Conservation (phyloP, 1,284 basidiomycete genomes). For the Moniliophthora roreri region DNA sequence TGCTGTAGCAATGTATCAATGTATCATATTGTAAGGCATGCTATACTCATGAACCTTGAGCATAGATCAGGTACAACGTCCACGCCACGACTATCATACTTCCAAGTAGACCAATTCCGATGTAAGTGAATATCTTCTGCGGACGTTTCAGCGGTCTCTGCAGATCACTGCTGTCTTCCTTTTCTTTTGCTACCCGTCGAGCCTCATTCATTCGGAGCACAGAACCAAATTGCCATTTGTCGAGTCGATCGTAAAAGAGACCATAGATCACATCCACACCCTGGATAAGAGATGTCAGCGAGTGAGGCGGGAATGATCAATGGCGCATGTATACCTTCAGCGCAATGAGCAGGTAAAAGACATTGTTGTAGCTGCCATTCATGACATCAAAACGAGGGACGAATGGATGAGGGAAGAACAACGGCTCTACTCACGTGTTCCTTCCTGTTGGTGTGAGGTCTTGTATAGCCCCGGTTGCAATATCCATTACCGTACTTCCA, state of each 20-base stretch:
- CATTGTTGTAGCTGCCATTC: slow-evolving; percentile 13
- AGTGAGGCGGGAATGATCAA: too few species aligned
- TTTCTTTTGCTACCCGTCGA: slow-evolving; percentile 1
- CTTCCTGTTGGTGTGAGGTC: slow-evolving; percentile 9
- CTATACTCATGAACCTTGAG: too few species aligned
- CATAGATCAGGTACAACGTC: slow-evolving; percentile 6
- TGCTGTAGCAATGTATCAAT: too few species aligned
- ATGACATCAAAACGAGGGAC: too few species aligned
- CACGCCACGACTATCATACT: slow-evolving; percentile 7
- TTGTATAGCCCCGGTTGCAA: slow-evolving; percentile 12
- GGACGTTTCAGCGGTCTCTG: neutral
- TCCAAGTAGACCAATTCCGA: slow-evolving; percentile 1
- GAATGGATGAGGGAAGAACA: neutral
- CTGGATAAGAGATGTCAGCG: neutral
- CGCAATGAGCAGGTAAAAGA: slow-evolving; percentile 13
- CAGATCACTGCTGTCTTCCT: neutral
- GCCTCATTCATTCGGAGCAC: slow-evolving; percentile 9
- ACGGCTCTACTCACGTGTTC: slow-evolving; percentile 3
- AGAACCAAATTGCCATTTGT: slow-evolving; percentile 7
- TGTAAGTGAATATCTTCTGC: slow-evolving; percentile 3
- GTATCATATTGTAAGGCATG: too few species aligned
- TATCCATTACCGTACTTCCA: slow-evolving; percentile 10
- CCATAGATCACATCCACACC: slow-evolving; percentile 12
- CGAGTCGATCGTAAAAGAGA: slow-evolving; percentile 8
- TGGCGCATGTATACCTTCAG: too few species aligned